Base-by-base conservation (phyloP, 192 early-diverging fungal species). In the Radiomyces spectabilis region DNA sequence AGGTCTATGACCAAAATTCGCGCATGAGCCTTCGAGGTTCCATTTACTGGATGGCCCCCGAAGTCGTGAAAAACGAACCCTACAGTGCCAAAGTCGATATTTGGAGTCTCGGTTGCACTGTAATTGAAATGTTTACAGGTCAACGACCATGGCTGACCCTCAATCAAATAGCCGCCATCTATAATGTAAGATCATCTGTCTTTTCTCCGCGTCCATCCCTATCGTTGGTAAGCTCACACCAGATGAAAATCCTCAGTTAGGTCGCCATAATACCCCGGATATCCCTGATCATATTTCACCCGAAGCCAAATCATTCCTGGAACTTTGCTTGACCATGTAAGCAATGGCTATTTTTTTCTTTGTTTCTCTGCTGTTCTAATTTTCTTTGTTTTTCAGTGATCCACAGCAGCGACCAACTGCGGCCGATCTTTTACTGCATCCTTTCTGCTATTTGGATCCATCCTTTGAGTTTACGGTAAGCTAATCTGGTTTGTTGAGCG, bases 81-180 rank as follows among this genome's bases (percentile, higher is more conserved):
- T 97, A 99, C 55, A 84, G 85, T 42, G 93, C 89, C 26, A 97
- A 94, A 56, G 88, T 93, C 1, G 97, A 99, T 68, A 92, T 99
- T 41, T 99, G 97, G 81, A 79, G 81, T 53, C 70, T 88, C 33
- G 86, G 95, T 34, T 97, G 95, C 55, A 67, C 93, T 1, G 87
- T 93, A 2, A 65, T 99, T 42, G 95, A 99, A 67, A 99, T 99
- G 97, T 83, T 97, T 63, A 89, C 94, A 18, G 94, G 92, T 13
- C 76, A 86, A 31, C 82, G 77, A 50, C 88, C 90, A 12, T 92
- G 89, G 89, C 65, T 72, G 19, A 50, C 66, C 24, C 68, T 71
- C 19, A 64, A 67, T 34, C 74, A 78, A n/a, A 66, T 76, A 21
- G 72, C 77, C 41, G 79, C 79, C 0, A 56, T 83, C 13, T 83